phyloP scores from a whole-genome alignment of 2,329 filamentous ascomycete species.

The Escovopsis weberi region DNA sequence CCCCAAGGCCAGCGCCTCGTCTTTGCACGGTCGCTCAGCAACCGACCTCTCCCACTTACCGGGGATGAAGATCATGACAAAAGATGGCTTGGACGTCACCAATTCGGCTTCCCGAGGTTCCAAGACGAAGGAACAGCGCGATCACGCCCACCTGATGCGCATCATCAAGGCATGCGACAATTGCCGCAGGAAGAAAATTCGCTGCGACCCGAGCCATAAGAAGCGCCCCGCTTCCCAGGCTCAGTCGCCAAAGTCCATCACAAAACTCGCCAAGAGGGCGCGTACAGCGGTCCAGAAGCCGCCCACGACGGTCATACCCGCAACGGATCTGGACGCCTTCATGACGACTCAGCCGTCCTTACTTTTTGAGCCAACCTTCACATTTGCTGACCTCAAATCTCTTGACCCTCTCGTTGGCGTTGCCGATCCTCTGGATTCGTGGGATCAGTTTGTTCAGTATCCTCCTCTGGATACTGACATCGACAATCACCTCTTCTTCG shows the following conservation, averaged over 20 bases:
- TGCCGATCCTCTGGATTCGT: constrained; percentile 16
- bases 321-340: neutral
- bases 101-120: constrained; percentile 46
- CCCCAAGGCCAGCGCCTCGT: constrained; percentile 16
- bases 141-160: constrained; percentile 51
- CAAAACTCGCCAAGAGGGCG: constrained; percentile 25
- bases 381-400: constrained; percentile 10
- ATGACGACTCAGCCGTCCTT: constrained; percentile 2
- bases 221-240: constrained; percentile 24
- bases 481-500: constrained; percentile 32
- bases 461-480: constrained; percentile 20
- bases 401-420: constrained; percentile 1
- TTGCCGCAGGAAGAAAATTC: constrained; percentile 48
- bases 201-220: constrained; percentile 46
- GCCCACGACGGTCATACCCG: constrained; percentile 6
- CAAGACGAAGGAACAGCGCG: constrained; percentile 54
- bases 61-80: constrained; percentile 54
- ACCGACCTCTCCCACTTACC: constrained; percentile 38
- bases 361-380: constrained; percentile 10
- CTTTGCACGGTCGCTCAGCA: constrained; percentile 3
- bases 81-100: constrained; percentile 47
- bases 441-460: constrained; percentile 33
- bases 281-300: constrained; percentile 13
- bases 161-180: constrained; percentile 53
- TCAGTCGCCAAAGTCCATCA: constrained; percentile 4